Percentiles rank a stretch among this genome's conserved stretches.
These are phyloP conservation scores for Aspergillus ochraceoroseus DNA, from an alignment of 2,329 filamentous ascomycete species.

Conservation along the genomic window DNA sequence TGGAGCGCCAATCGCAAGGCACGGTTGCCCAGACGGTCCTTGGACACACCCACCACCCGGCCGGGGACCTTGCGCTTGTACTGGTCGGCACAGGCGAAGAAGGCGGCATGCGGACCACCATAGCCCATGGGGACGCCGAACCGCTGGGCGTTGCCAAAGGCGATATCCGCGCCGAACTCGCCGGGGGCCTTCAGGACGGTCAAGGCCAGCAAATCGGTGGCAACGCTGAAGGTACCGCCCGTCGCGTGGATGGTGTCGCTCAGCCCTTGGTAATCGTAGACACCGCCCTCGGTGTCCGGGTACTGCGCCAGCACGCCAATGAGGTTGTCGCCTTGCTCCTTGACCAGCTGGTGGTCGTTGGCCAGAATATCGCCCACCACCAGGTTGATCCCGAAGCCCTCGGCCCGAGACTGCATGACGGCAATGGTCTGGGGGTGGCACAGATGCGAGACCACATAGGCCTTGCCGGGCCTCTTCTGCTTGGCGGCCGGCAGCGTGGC, in stretches of 20 bases:
- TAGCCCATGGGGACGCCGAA: conserved; percentile 89
- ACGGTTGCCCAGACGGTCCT: conserved; percentile 75
- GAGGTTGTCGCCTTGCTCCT: conserved; percentile 71
- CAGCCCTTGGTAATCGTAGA: conserved; percentile 69
- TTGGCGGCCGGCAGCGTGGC: conserved; percentile 66
- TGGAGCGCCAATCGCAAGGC: conserved; percentile 82
- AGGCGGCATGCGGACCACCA: conserved; percentile 92
- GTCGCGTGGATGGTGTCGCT: conserved; percentile 71
- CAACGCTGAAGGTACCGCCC: conserved; percentile 75
- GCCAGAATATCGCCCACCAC: conserved; percentile 66
- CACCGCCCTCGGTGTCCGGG: conserved; percentile 78
- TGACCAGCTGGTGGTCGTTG: conserved; percentile 59
- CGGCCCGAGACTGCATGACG: conserved; percentile 76
- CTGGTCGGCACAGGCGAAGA: conserved; percentile 87
- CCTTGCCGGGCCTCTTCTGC: conserved; percentile 70
- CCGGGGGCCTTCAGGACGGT: conserved; percentile 84
- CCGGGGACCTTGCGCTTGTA: conserved; percentile 94
- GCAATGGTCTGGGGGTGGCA: conserved; percentile 82
- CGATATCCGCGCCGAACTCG: conserved; percentile 92
- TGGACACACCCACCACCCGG: conserved; percentile 82
- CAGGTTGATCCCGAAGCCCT: conserved; percentile 85
- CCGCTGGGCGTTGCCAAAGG: conserved; percentile 86
- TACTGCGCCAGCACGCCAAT: conserved; percentile 94
- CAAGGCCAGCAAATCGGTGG: conserved; percentile 81
- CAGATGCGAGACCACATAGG: conserved; percentile 74